Base-by-base conservation (phyloP, 768 basidiomycete genomes). In the Brasilioporus rufonigricans region DNA sequence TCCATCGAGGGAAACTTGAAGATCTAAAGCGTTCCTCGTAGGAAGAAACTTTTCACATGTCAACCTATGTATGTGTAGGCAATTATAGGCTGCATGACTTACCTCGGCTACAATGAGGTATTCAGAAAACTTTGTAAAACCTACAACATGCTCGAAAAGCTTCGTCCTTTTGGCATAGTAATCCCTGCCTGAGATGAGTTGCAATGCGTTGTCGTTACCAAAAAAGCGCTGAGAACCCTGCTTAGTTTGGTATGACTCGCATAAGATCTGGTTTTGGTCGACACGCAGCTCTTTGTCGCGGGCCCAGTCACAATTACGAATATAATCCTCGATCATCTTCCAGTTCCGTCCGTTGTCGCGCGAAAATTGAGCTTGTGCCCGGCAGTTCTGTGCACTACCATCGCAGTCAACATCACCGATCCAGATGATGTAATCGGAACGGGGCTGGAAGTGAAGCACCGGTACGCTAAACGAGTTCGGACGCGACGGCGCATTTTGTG, bases 51-150 rank as follows among this genome's bases (percentile, higher is more conserved):
- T 56, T 45, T 31, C 31, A 23, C 13, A 56, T 14, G 33, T 52
- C 12, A 57, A 38, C 35, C 78, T 80, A 55, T 5, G 53, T 80
- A 55, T 4, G 53, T 29, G 0, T 26, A 29, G n/a, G 1, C 7
- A n/a, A 41, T 50, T 26, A 16, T 29, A 27, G 5, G 52, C 14
- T 7, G 33, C 19, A 21, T 10, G 26, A 65, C 85, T 49, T 39
- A 97, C 93, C 80, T 94, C 88, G 23, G 96, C 97, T 29, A 98
- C 96, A 43, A 98, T 85, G 68, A 98, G 78, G 69, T 90, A 99
- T 74, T 99, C 93, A 0, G 92, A 92, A 71, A 99, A 99, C 74
- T 93, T 95, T 0, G 97, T 87, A 74, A 95, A 98, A 8, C 97
- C 97, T 60, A 93, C 93, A 50, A 99, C 86, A 40, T 84, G 77